Evolutionary conservation across 352 stramenopile species (phyloP).

Genomic region (Globisporangium abappressorium): DNA sequence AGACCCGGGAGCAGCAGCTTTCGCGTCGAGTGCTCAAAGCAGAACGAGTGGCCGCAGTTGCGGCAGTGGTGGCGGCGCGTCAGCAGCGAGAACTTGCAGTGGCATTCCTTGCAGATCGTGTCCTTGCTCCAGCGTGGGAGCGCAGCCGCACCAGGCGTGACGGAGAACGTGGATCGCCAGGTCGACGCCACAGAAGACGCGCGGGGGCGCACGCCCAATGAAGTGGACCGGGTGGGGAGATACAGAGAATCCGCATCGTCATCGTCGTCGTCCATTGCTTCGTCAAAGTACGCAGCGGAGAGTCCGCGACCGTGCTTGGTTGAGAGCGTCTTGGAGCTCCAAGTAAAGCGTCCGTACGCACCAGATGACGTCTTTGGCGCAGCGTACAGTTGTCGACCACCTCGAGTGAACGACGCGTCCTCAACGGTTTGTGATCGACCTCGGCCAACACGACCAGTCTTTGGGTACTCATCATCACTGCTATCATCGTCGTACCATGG

Average conservation of each 20-base stretch:
- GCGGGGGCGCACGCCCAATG: slow-evolving; percentile 20
- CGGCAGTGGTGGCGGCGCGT: slow-evolving; percentile 81
- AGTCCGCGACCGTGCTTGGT: slow-evolving; percentile 10
- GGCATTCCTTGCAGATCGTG: slow-evolving; percentile 59
- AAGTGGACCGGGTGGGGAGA: slow-evolving; percentile 11
- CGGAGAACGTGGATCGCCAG: slow-evolving; percentile 17
- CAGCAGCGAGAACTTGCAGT: slow-evolving; percentile 69
- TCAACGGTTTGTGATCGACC: slow-evolving; percentile 22
- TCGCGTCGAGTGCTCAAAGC: slow-evolving; percentile 79
- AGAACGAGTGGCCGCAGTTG: slow-evolving; percentile 82
- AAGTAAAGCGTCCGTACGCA: slow-evolving; percentile 10
- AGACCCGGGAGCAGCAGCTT: slow-evolving; percentile 62
- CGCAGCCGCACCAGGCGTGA: slow-evolving; percentile 20
- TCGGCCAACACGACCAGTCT: slow-evolving; percentile 10
- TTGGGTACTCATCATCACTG: slow-evolving; percentile 3
- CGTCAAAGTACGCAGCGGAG: slow-evolving; percentile 16
- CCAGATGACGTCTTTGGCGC: slow-evolving; percentile 13
- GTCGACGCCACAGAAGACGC: slow-evolving; percentile 32
- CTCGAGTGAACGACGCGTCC: slow-evolving; percentile 20
- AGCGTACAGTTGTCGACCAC: slow-evolving; percentile 18
- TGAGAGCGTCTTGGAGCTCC: slow-evolving; percentile 10
- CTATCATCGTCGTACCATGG: slow-evolving; percentile 28
- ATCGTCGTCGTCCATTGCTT: slow-evolving; percentile 5
- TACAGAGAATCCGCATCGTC: slow-evolving; percentile 12
- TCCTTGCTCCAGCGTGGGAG: slow-evolving; percentile 69